These are phyloP conservation scores for Psophocarpus tetragonolobus DNA, from an alignment of 306 rosid genomes.

Conservation along the genomic window DNA sequence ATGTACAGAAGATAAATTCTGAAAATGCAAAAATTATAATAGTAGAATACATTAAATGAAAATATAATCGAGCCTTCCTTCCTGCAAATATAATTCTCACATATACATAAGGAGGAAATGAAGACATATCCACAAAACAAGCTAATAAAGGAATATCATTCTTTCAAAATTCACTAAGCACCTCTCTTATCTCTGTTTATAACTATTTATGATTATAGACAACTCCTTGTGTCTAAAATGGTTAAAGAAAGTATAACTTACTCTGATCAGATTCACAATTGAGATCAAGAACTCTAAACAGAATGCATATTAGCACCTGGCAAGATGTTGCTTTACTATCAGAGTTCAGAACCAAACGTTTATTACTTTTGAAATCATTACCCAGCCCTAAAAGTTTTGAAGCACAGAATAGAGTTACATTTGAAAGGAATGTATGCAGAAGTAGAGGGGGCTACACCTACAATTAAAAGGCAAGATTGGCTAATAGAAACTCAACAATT, in stretches of 20 bases:
- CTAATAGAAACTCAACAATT: not conserved
- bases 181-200: not conserved
- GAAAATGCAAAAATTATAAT: too few relatives aligned
- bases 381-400: not conserved
- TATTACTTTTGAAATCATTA: not conserved
- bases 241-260: not conserved
- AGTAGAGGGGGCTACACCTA: not conserved
- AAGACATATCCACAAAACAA: not conserved
- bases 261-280: not conserved
- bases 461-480: not conserved
- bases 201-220: not conserved
- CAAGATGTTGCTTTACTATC: conserved; percentile 1
- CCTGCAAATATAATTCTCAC: not conserved
- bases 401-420: not conserved
- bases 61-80: too few relatives aligned
- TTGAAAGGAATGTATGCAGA: not conserved
- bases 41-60: too few relatives aligned
- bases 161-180: not conserved
- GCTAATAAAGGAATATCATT: not conserved
- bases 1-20: too few relatives aligned
- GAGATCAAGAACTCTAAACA: not conserved
- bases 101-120: not conserved
- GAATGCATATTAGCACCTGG: not conserved
- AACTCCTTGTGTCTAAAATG: not conserved
- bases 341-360: conserved; percentile 1